Evolutionary conservation across 352 stramenopile genomes (phyloP).

Genomic region (Globisporangium megalacanthum): DNA sequence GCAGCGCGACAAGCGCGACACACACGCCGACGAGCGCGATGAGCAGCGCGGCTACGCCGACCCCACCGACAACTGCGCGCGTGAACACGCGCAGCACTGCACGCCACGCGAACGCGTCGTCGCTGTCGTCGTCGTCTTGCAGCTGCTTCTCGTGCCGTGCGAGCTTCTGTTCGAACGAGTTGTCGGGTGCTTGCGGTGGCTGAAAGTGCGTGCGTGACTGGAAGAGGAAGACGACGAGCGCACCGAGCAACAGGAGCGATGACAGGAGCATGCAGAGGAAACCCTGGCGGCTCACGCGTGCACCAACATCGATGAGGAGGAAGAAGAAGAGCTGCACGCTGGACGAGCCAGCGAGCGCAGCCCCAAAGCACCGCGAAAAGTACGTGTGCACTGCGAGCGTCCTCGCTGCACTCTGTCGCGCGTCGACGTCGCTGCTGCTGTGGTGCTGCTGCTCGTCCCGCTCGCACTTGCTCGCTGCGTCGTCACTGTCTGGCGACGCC

Average conservation of each 20-base stretch:
- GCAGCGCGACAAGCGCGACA: slow-evolving; percentile 20
- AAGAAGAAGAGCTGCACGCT: slow-evolving; percentile 60
- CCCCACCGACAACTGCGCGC: slow-evolving; percentile 21
- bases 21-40: slow-evolving; percentile 22
- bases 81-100: slow-evolving; percentile 23
- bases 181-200: not conserved
- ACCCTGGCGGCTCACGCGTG: slow-evolving; percentile 10
- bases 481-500: slow-evolving; percentile 6
- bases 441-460: not conserved
- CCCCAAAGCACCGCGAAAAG: slow-evolving; percentile 42
- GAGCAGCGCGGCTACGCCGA: slow-evolving; percentile 20
- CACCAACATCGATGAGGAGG: slow-evolving; percentile 31
- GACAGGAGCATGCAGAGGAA: slow-evolving; percentile 35
- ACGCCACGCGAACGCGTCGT: slow-evolving; percentile 8
- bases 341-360: slow-evolving; percentile 29
- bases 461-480: slow-evolving; percentile 2
- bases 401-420: slow-evolving; percentile 1
- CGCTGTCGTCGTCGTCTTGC: no score
- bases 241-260: slow-evolving; percentile 28
- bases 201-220: slow-evolving; percentile 30
- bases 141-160: slow-evolving; percentile 20
- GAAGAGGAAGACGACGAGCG: slow-evolving; percentile 42
- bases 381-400: slow-evolving; percentile 15
- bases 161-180: slow-evolving; percentile 32
- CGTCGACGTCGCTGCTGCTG: not conserved